Conservation (phyloP, 176 grass and related monocot genomes). For the bread wheat (Triticum aestivum) region DNA sequence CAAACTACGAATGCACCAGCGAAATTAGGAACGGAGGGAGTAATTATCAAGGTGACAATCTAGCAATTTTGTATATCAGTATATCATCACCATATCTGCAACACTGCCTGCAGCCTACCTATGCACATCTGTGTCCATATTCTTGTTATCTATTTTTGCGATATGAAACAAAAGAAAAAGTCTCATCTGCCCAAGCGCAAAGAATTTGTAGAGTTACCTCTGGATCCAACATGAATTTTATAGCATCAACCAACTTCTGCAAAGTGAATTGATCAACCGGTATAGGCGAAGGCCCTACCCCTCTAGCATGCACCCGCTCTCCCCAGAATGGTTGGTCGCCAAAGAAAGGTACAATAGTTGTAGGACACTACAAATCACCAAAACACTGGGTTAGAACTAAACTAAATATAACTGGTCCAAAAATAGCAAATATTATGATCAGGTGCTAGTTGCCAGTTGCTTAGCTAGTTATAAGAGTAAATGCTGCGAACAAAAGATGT, state of each 20-base stretch:
- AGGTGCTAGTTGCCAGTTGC: background rate
- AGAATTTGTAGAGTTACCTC: conserved; percentile 38
- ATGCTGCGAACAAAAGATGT: background rate
- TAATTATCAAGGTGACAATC: background rate
- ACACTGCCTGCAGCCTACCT: background rate
- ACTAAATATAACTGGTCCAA: conserved; percentile 7
- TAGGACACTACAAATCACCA: conserved; percentile 74
- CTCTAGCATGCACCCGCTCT: conserved; percentile 83
- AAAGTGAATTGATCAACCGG: conserved; percentile 80
- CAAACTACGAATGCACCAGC: background rate
- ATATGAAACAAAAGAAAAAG: background rate
- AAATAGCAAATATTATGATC: background rate
- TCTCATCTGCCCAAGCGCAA: background rate
- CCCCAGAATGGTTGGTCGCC: conserved; percentile 93
- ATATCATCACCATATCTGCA: background rate
- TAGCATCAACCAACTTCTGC: conserved; percentile 65
- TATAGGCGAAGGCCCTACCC: conserved; percentile 75
- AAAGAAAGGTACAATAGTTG: conserved; percentile 95
- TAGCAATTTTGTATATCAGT: background rate
- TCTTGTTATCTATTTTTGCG: background rate
- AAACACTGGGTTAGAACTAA: background rate
- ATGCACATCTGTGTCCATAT: background rate
- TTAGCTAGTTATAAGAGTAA: background rate
- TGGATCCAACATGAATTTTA: conserved; percentile 68
- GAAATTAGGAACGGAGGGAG: background rate